Evolutionary conservation across 306 rosid species (phyloP).

Genomic region (Inga oerstediana): DNA sequence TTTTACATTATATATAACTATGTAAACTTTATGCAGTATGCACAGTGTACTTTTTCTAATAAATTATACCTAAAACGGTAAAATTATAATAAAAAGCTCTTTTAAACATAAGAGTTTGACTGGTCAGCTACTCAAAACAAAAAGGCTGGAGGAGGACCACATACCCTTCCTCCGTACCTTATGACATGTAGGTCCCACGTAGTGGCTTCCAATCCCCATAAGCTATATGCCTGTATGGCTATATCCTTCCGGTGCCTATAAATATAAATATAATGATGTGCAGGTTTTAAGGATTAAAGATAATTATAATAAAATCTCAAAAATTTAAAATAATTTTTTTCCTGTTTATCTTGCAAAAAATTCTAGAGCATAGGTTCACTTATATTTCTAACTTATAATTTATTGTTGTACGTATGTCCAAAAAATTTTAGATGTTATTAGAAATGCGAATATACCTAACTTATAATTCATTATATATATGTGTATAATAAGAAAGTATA

Average conservation of each 20-base stretch:
- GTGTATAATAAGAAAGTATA: too few species aligned
- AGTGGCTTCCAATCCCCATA: constrained; percentile 31
- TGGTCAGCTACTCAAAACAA: constrained; percentile 39
- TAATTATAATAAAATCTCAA: too few species aligned
- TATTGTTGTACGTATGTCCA: too few species aligned
- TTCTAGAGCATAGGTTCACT: neutral
- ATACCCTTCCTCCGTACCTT: neutral
- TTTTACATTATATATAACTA: too few species aligned
- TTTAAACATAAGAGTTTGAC: constrained; percentile 26
- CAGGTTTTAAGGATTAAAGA: too few species aligned
- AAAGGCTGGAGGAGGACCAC: constrained; percentile 29
- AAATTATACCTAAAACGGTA: neutral
- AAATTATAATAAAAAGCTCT: neutral
- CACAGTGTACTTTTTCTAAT: neutral
- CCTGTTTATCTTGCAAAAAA: neutral
- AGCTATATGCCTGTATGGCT: neutral
- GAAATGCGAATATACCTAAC: neutral
- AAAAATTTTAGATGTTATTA: neutral
- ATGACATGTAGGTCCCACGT: neutral
- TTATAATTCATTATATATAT: too few species aligned
- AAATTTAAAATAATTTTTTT: too few species aligned
- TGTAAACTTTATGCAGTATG: neutral
- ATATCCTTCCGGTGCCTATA: constrained; percentile 30
- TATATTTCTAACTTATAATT: neutral
- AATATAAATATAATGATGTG: neutral